These are phyloP conservation scores for Arthrocladium fulminans DNA, from an alignment of 2,329 filamentous ascomycete genomes.

Conservation along the genomic window DNA sequence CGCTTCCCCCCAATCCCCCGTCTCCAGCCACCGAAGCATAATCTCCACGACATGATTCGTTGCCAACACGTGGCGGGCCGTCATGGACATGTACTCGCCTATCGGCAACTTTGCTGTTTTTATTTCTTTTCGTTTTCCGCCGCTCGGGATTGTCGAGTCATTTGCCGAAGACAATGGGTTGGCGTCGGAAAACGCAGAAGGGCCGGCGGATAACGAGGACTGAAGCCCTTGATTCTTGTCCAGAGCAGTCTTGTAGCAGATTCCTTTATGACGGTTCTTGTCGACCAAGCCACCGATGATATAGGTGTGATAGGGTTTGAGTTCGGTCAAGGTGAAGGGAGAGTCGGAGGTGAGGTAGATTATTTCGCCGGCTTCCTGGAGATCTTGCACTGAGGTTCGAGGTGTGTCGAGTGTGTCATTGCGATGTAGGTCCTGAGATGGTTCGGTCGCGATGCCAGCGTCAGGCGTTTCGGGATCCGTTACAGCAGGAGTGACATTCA, in stretches of 20 bases:
- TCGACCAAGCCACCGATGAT: conserved; percentile 92
- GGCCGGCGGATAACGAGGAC: conserved; percentile 35
- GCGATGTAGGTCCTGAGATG: neutral
- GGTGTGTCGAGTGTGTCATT: neutral
- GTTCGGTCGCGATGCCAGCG: neutral
- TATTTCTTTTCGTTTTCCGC: conserved; percentile 35
- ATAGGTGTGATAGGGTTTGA: conserved; percentile 84
- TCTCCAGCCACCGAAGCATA: conserved; percentile 86
- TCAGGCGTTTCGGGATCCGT: neutral
- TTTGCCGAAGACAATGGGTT: too few relatives aligned
- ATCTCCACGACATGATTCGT: conserved; percentile 97
- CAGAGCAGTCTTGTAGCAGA: conserved; percentile 77
- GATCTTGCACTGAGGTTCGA: neutral
- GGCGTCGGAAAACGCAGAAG: neutral
- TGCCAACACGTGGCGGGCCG: conserved; percentile 72
- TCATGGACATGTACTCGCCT: conserved; percentile 89
- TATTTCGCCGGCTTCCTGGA: conserved; percentile 45
- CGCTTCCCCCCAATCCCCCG: conserved; percentile 81
- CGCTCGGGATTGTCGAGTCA: neutral
- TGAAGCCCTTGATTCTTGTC: conserved; percentile 34
- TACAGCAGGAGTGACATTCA: too few relatives aligned
- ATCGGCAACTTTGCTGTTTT: conserved; percentile 88
- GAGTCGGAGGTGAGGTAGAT: conserved; percentile 91
- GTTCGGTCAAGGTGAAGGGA: conserved; percentile 68
- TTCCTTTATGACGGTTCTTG: conserved; percentile 88